Percentiles rank a stretch among this genome's conserved stretches.
These are phyloP conservation scores for Colletotrichum viniferum DNA, from an alignment of 2,329 filamentous ascomycete species.

Conservation along the genomic window DNA sequence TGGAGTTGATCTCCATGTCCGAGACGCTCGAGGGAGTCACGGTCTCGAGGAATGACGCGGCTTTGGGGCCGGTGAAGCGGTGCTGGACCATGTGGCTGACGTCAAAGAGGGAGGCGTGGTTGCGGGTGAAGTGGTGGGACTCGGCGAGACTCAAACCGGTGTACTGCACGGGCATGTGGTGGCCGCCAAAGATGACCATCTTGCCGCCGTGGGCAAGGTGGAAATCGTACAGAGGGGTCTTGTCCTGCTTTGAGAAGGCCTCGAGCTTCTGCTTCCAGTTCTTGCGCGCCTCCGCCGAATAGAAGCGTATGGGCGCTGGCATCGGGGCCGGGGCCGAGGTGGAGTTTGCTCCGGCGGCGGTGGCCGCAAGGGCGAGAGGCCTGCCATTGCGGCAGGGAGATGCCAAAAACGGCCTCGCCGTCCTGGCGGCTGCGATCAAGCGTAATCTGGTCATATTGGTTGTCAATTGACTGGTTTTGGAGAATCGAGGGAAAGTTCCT, in stretches of 20 bases:
- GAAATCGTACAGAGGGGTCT: conserved; percentile 79
- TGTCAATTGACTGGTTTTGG: not conserved
- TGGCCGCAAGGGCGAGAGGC: not conserved
- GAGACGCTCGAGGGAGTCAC: conserved; percentile 80
- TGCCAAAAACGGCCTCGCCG: conserved; percentile 6
- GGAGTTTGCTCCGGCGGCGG: conserved; percentile 2
- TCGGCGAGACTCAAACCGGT: conserved; percentile 75
- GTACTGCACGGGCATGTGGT: conserved; percentile 93
- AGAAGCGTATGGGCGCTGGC: not conserved
- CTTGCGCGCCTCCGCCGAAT: conserved; percentile 5
- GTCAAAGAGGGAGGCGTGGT: conserved; percentile 90
- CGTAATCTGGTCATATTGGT: conserved; percentile 5
- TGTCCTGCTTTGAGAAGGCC: conserved; percentile 45
- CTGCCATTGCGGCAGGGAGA: conserved; percentile 5
- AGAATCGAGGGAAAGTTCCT: not conserved
- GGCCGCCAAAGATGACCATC: conserved; percentile 96
- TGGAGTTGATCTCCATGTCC: conserved; percentile 68
- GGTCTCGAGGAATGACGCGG: conserved; percentile 79
- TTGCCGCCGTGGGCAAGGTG: conserved; percentile 82
- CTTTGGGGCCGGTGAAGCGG: conserved; percentile 79
- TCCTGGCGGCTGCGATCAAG: conserved; percentile 7
- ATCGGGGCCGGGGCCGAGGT: conserved; percentile 1
- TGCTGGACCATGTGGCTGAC: conserved; percentile 98
- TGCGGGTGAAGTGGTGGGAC: conserved; percentile 88
- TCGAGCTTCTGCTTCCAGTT: conserved; percentile 24